Evolutionary conservation across 352 stramenopile species (phyloP), one percentile per base, ranked within the genome.

Genomic region (Thalassiosira delicatula): DNA sequence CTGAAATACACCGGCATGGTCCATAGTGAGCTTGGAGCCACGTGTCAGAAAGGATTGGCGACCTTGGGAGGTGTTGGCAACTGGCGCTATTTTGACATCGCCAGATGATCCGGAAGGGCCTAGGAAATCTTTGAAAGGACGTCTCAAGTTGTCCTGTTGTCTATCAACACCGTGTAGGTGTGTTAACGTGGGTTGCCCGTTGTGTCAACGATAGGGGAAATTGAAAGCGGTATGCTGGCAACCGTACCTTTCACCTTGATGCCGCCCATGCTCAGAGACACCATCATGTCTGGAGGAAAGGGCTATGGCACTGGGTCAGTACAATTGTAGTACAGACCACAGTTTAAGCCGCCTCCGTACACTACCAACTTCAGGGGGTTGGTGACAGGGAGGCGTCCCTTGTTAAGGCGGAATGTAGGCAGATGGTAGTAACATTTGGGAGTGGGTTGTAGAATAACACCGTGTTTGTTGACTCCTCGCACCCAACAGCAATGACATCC

Each of bases 391-490:
- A 74, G 62, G 3, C 29, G 23, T 7, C 23, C 1, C 42, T 70
- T 19, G 25, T 80, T 30, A 5, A 74, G 27, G 4, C 57, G 51
- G 72, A 53, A 72, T 4, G 27, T 44, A 0, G n/a, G 2, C 1
- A 62, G 70, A 3, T 29, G 37, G 40, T 80, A 80, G 35, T 67
- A 80, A 3, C 35, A 33, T 5, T 44, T 12, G 12, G 68, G 17
- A 70, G 3, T 12, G 72, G 62, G 53, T 80, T 80, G 49, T 74
- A 80, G 29, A 80, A 70, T 14, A 61, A 1, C 0, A 74, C 37
- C 8, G 53, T 59, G 54, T 74, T 74, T 0, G 54, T 61, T 23
- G 3, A 32, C 7, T 53, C 23, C 8, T 57, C 25, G 0, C 63
- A 3, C 12, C 54, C 62, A 63, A 81, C 21, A 3, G 63, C 46